Conservation (phyloP, 129 eudicot species). For the Flaveria robusta region DNA sequence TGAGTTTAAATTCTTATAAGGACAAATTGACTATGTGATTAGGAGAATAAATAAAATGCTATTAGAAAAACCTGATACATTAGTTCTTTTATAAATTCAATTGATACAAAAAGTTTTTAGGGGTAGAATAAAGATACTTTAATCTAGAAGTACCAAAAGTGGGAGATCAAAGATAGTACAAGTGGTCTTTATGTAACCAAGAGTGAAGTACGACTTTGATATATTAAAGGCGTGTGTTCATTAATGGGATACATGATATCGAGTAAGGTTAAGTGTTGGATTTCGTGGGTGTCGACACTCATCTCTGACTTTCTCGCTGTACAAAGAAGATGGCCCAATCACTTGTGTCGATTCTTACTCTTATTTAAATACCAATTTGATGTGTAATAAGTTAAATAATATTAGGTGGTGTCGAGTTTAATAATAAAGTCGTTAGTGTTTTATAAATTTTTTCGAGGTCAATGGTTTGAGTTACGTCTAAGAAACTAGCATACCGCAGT, state of each 20-base stretch:
- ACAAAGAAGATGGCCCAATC: conserved; percentile 34
- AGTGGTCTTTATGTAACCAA: conserved; percentile 2
- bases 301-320: conserved; percentile 25
- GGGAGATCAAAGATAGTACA: not conserved
- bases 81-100: not conserved
- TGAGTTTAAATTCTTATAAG: too few relatives aligned
- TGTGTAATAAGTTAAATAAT: too few relatives aligned
- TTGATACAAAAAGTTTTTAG: not conserved
- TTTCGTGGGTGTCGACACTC: conserved; percentile 1
- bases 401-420: too few relatives aligned
- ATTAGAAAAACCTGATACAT: too few relatives aligned
- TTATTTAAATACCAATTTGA: not conserved
- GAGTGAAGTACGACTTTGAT: conserved; percentile 2
- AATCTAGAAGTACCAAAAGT: not conserved
- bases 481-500: too few relatives aligned
- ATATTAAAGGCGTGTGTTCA: conserved; percentile 8
- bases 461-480: too few relatives aligned
- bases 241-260: conserved; percentile 11
- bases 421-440: too few relatives aligned
- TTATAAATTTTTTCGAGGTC: too few relatives aligned
- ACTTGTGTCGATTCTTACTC: not conserved
- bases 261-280: conserved; percentile 8
- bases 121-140: not conserved
- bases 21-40: too few relatives aligned
- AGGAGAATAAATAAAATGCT: too few relatives aligned